Evolutionary conservation across 345 rosid genomes (phyloP).

Genomic region (Limnanthes douglasii): DNA sequence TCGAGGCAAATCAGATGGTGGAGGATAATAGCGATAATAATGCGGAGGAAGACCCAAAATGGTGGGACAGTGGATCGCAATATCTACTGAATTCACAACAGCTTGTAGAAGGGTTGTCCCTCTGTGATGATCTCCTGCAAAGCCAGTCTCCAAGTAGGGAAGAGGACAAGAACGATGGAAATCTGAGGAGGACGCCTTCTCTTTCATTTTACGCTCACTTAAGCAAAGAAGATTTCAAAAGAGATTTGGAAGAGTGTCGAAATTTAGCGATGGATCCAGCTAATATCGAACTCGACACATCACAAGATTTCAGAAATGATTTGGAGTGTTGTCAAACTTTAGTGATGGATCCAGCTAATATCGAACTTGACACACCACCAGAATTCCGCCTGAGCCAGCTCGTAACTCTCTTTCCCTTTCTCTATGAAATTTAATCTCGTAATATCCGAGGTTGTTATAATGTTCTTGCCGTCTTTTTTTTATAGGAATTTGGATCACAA

Average conservation of each 20-base stretch:
- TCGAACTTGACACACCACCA: constrained; percentile 86
- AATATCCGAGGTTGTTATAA: neutral
- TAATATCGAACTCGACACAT: constrained; percentile 75
- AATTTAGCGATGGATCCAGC: constrained; percentile 54
- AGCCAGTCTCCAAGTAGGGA: constrained; percentile 61
- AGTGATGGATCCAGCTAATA: constrained; percentile 54
- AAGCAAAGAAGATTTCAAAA: constrained; percentile 66
- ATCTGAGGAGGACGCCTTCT: constrained; percentile 25
- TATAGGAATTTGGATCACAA: constrained; percentile 87
- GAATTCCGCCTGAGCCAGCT: constrained; percentile 92
- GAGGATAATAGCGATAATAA: constrained; percentile 17
- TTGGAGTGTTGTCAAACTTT: constrained; percentile 76
- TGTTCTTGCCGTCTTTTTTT: constrained; percentile 1
- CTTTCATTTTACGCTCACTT: constrained; percentile 60
- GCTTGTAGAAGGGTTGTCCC: constrained; percentile 78
- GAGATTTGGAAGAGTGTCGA: constrained; percentile 88
- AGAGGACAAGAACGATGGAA: constrained; percentile 22
- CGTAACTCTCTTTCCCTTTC: constrained; percentile 16
- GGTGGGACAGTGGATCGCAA: constrained; percentile 82
- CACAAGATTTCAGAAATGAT: constrained; percentile 84
- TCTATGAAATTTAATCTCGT: neutral
- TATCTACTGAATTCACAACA: constrained; percentile 69
- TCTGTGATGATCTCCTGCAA: constrained; percentile 70
- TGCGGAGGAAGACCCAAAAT: constrained; percentile 43
- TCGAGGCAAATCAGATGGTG: constrained; percentile 11